Conservation (phyloP, 495 filamentous ascomycete genomes). For the Aspergillus wentii region DNA sequence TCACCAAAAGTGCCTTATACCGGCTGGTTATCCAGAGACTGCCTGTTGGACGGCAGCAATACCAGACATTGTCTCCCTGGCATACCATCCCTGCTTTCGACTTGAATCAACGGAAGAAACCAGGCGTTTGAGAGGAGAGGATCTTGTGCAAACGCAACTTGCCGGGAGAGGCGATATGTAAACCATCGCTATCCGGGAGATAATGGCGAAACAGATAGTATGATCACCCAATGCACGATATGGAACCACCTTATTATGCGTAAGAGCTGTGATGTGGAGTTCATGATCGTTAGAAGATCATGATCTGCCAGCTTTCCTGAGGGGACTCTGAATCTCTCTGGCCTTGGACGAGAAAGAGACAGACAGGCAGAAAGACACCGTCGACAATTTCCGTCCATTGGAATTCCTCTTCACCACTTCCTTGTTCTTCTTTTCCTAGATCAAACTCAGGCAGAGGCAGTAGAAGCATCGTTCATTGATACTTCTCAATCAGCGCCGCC, state of each 20-base stretch:
- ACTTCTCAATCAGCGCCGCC: background rate
- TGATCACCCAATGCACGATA: background rate
- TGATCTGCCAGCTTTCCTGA: background rate
- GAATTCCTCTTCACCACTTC: background rate
- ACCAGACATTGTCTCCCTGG: background rate
- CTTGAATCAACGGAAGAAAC: background rate
- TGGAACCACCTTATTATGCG: background rate
- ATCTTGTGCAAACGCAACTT: background rate
- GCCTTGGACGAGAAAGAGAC: background rate
- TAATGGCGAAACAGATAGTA: constrained; percentile 2
- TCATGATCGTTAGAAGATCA: background rate
- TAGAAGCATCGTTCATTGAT: constrained; percentile 1
- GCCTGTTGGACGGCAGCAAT: background rate
- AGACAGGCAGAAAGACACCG: background rate
- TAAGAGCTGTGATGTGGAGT: background rate
- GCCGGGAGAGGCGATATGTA: constrained; percentile 1
- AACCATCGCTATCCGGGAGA: background rate
- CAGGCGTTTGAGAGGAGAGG: background rate
- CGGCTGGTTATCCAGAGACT: background rate
- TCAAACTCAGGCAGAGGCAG: background rate
- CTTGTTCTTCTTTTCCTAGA: background rate
- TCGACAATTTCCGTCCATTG: background rate
- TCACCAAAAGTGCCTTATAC: constrained; percentile 1
- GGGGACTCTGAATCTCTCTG: background rate
- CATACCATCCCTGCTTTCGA: background rate